Evolutionary conservation across 2,329 filamentous ascomycete species (phyloP).

Genomic region (Clonostachys solani): DNA sequence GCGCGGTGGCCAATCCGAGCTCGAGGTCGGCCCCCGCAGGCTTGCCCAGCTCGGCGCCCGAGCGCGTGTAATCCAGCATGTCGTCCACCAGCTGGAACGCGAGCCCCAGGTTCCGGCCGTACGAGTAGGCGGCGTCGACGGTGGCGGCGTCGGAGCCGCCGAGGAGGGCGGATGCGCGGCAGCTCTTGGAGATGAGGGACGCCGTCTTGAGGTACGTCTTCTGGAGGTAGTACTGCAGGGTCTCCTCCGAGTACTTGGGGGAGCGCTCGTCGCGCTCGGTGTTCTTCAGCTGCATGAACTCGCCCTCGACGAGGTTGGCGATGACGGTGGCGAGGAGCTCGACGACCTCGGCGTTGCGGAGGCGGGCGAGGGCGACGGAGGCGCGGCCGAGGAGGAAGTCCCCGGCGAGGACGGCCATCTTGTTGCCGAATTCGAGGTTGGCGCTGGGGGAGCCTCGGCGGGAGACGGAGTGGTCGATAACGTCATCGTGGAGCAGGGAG

Average conservation of each 20-base stretch:
- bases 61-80: slow-evolving; percentile 93
- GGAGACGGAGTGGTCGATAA: slow-evolving; percentile 88
- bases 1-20: slow-evolving; percentile 88
- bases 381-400: slow-evolving; percentile 92
- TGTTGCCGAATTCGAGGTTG: slow-evolving; percentile 95
- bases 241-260: slow-evolving; percentile 82
- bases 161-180: slow-evolving; percentile 81
- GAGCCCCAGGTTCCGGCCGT: slow-evolving; percentile 88
- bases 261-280: slow-evolving; percentile 83
- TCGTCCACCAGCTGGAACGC: slow-evolving; percentile 98
- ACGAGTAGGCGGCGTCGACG: slow-evolving; percentile 86
- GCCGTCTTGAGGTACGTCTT: slow-evolving; percentile 99
- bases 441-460: slow-evolving; percentile 82
- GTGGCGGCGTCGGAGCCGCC: slow-evolving; percentile 73
- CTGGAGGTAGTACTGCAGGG: slow-evolving; percentile 88
- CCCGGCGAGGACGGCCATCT: slow-evolving; percentile 97
- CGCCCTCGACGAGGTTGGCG: slow-evolving; percentile 94
- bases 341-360: slow-evolving; percentile 90
- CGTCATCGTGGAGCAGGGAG: slow-evolving; percentile 94
- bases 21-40: slow-evolving; percentile 92
- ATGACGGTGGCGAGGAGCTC: slow-evolving; percentile 95
- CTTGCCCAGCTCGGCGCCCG: slow-evolving; percentile 82
- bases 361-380: slow-evolving; percentile 84
- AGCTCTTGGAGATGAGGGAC: slow-evolving; percentile 93
- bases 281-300: slow-evolving; percentile 99